These are phyloP conservation scores for Crepidotus sp. DNA, from an alignment of 1,284 basidiomycete species.

Conservation along the genomic window DNA sequence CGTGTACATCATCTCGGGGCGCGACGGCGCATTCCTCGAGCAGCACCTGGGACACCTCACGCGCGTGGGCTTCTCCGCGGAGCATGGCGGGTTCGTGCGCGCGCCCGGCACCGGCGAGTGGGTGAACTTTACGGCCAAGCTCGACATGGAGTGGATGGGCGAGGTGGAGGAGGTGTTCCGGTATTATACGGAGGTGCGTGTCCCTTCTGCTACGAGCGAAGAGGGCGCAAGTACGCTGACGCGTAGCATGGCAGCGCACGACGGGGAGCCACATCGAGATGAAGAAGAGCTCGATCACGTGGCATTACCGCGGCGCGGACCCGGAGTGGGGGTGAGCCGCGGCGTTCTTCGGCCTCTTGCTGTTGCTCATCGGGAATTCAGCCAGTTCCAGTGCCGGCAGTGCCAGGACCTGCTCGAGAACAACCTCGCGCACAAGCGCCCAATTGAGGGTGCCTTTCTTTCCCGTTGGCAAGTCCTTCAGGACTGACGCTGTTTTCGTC, in stretches of 20 bases:
- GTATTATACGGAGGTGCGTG: slow-evolving; percentile 83
- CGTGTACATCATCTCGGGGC: slow-evolving; percentile 95
- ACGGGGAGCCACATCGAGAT: slow-evolving; percentile 93
- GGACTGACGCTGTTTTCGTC: slow-evolving; percentile 38
- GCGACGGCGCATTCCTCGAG: slow-evolving; percentile 90
- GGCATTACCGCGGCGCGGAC: slow-evolving; percentile 93
- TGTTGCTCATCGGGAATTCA: too few relatives aligned
- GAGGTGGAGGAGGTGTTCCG: slow-evolving; percentile 94
- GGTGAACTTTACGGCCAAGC: slow-evolving; percentile 80
- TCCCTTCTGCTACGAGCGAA: too few relatives aligned
- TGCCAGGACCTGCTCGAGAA: slow-evolving; percentile 95
- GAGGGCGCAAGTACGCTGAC: too few relatives aligned
- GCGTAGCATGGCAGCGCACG: too few relatives aligned
- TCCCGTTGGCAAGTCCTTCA: neutral
- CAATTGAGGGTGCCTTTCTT: slow-evolving; percentile 68
- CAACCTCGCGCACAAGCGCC: slow-evolving; percentile 78
- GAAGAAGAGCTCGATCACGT: slow-evolving; percentile 96
- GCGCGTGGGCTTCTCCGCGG: slow-evolving; percentile 86
- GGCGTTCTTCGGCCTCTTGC: too few relatives aligned
- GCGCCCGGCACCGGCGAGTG: slow-evolving; percentile 60
- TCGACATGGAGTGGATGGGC: slow-evolving; percentile 98
- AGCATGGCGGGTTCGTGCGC: slow-evolving; percentile 92
- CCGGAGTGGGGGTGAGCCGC: slow-evolving; percentile 86
- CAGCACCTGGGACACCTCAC: slow-evolving; percentile 84
- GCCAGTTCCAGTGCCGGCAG: slow-evolving; percentile 89